Evolutionary conservation across 2,329 filamentous ascomycete species (phyloP).

Genomic region (Laburnicola sp.): DNA sequence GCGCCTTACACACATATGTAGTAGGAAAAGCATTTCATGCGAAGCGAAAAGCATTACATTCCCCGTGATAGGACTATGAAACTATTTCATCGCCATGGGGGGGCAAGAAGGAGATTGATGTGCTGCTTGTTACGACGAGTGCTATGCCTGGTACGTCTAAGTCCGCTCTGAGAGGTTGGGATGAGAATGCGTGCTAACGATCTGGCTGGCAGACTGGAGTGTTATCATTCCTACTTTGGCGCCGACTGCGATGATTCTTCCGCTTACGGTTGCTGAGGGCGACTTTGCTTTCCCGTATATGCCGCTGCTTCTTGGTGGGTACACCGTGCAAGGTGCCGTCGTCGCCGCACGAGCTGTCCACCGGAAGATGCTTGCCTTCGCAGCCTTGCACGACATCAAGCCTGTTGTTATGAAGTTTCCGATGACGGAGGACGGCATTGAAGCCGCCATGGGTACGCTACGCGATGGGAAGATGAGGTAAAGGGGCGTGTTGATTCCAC

Average conservation of each 20-base stretch:
- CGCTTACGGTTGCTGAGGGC: slow-evolving; percentile 54
- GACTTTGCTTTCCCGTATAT: slow-evolving; percentile 59
- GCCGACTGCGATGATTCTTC: slow-evolving; percentile 55
- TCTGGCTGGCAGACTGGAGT: slow-evolving; percentile 51
- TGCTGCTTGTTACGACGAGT: slow-evolving; percentile 52
- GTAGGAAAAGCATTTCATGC: slow-evolving; percentile 64
- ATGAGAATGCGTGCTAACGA: slow-evolving; percentile 8
- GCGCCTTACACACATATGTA: slow-evolving; percentile 64
- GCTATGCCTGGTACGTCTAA: slow-evolving; percentile 44
- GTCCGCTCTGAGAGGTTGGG: neutral
- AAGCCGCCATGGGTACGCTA: slow-evolving; percentile 47
- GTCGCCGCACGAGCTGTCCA: slow-evolving; percentile 65
- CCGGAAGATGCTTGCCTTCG: slow-evolving; percentile 57
- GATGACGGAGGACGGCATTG: slow-evolving; percentile 46
- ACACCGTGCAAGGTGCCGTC: slow-evolving; percentile 66
- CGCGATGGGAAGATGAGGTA: slow-evolving; percentile 51
- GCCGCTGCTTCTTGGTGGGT: slow-evolving; percentile 58
- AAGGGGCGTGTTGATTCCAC: slow-evolving; percentile 46
- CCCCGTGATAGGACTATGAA: too few species aligned
- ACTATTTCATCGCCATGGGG: slow-evolving; percentile 61
- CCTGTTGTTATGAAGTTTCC: slow-evolving; percentile 51
- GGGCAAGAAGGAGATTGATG: slow-evolving; percentile 47
- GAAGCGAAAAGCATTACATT: slow-evolving; percentile 67
- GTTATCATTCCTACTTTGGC: slow-evolving; percentile 54
- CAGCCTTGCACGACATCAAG: slow-evolving; percentile 47